A percentile compares a stretch with the other conserved stretches of the same genome.
These are phyloP conservation scores for Cicer cuneatum DNA, from an alignment of 306 rosid species.

Conservation along the genomic window DNA sequence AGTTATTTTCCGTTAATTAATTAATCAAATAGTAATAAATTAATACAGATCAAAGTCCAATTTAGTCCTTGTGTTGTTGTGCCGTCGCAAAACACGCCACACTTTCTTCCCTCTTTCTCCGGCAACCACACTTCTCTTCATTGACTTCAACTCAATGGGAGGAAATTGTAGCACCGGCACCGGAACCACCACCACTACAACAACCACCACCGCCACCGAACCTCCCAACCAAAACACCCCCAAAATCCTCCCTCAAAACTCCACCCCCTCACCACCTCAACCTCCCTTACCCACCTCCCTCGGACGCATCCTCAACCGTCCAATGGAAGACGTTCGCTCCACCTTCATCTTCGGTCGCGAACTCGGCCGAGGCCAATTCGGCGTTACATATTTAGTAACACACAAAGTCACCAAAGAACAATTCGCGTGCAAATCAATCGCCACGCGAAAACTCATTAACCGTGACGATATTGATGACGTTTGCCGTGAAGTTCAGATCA, in stretches of 20 bases:
- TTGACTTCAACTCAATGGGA: slow-evolving; percentile 55
- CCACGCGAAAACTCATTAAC: slow-evolving; percentile 73
- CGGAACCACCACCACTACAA: slow-evolving; percentile 23
- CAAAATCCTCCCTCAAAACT: slow-evolving; percentile 62
- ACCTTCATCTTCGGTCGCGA: slow-evolving; percentile 84
- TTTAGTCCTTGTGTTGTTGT: slow-evolving; percentile 25
- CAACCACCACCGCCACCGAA: slow-evolving; percentile 21
- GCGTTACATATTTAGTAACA: slow-evolving; percentile 81
- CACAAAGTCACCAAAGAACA: slow-evolving; percentile 71
- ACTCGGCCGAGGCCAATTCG: slow-evolving; percentile 96
- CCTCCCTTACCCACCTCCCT: slow-evolving; percentile 25
- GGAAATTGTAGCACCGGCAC: slow-evolving; percentile 61
- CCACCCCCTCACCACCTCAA: slow-evolving; percentile 54
- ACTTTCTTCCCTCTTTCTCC: neutral
- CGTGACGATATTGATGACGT: slow-evolving; percentile 83
- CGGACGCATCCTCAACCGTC: slow-evolving; percentile 87
- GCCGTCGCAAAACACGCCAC: slow-evolving; percentile 31
- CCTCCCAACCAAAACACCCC: slow-evolving; percentile 44
- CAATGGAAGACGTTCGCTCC: slow-evolving; percentile 78
- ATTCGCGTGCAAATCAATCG: slow-evolving; percentile 94
- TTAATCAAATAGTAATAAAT: neutral
- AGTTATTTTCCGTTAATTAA: neutral
- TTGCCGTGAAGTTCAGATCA: slow-evolving; percentile 94
- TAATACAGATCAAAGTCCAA: neutral
- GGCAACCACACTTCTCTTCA: slow-evolving; percentile 38